These are phyloP conservation scores for Fusarium penzigii DNA, from an alignment of 2,329 filamentous ascomycete genomes.

Conservation along the genomic window DNA sequence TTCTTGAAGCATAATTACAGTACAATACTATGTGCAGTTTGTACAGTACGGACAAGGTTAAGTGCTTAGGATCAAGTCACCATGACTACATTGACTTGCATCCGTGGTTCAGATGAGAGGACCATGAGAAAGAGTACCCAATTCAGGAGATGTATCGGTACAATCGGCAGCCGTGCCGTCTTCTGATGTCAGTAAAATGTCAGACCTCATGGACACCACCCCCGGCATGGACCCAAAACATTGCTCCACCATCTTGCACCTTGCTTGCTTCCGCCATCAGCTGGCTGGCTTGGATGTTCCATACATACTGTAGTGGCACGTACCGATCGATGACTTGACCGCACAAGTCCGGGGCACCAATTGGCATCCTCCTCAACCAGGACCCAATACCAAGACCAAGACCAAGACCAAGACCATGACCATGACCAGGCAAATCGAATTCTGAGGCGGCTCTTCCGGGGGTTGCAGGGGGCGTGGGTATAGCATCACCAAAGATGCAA, in stretches of 20 bases:
- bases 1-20: too few species aligned
- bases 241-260: neutral
- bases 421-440: neutral
- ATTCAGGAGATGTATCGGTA: slow-evolving; percentile 2
- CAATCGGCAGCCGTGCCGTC: slow-evolving; percentile 2
- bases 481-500: slow-evolving; percentile 4
- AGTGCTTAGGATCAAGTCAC: neutral
- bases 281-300: neutral
- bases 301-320: too few species aligned
- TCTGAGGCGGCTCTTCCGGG: slow-evolving; percentile 15
- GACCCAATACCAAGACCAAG: slow-evolving; percentile 16
- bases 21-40: too few species aligned
- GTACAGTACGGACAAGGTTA: too few species aligned
- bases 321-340: slow-evolving; percentile 20
- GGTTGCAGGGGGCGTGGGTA: slow-evolving; percentile 18
- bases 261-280: neutral
- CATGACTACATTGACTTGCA: neutral
- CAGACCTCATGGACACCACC: neutral
- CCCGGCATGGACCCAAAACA: neutral
- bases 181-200: slow-evolving; percentile 18
- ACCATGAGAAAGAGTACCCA: too few species aligned
- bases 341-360: neutral
- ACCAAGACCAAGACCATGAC: neutral
- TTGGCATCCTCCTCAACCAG: neutral
- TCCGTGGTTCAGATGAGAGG: neutral